Evolutionary conservation across 768 basidiomycete genomes (phyloP), one percentile per base, ranked within the genome.

Genomic region (Leccinum disarticulatum): DNA sequence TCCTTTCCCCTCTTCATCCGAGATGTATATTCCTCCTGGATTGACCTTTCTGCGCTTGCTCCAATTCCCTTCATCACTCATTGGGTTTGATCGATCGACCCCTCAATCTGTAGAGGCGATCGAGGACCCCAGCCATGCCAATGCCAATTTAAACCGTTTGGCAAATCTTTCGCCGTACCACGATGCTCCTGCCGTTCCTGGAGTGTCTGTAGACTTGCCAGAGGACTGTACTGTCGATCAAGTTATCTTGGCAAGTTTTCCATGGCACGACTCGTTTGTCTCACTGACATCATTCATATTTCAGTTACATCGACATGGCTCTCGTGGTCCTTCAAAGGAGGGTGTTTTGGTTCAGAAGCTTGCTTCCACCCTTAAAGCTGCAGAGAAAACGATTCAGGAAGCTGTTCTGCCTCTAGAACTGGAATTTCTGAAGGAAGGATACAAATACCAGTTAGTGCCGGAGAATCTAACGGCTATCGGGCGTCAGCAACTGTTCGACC

Each of bases 261-360:
- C 4, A 22, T 27, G 6, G 3, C 4, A 46, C 13, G 4, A 22
- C 13, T 7, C 8, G 0, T 9, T 27, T 4, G 17, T 1, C 27
- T 17, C 46, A 41, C 41, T 43, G 31, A 28, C 46, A 3, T 59
- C 17, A 15, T 11, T 19, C 28, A 31, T 19, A 14, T 43, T 25
- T 11, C 48, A 80, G 79, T 69, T 80, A 63, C 76, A 75, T 59
- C 66, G 78, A 17, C 79, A 80, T 58, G 79, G 79, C 25, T 74
- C 73, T 55, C 77, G 78, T 43, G 74, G 70, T 61, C 78, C 76
- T 14, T 61, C 60, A 14, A 55, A 36, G 6, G 71, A 72, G 67
- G 66, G 67, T 15, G 6, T 15, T 28, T 72, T 65, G 59, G 74
- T 78, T 51, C 61, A 63, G 1, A 55, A 71, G 52, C 73, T 80